phyloP scores from a whole-genome alignment of 2,329 filamentous ascomycete genomes.

The Aureobasidium sp. region DNA sequence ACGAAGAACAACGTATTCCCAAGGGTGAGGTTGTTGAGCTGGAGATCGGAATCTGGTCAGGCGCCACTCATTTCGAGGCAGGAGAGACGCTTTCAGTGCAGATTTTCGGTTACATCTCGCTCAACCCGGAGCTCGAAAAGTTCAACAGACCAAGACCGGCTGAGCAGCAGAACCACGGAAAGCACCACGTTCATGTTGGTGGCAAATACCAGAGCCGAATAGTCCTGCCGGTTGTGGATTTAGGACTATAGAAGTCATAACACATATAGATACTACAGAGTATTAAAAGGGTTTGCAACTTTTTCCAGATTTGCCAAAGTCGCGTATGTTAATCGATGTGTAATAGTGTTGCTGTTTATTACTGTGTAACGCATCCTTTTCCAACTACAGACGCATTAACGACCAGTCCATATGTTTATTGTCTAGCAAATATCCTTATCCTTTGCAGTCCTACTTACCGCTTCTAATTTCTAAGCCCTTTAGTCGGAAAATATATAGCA shows the following conservation, averaged over 20 bases:
- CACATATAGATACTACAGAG: neutral
- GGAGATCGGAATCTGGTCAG: conserved; percentile 43
- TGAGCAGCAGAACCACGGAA: conserved; percentile 8
- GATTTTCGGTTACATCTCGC: conserved; percentile 9
- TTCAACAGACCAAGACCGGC: conserved; percentile 9
- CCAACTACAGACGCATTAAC: no score
- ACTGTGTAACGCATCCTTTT: no score
- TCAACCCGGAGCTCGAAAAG: conserved; percentile 12
- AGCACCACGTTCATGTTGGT: conserved; percentile 12
- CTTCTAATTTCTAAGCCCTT: no score
- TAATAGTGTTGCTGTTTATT: no score
- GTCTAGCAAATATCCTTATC: no score
- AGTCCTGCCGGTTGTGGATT: neutral
- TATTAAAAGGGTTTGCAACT: no score
- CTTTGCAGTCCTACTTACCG: no score
- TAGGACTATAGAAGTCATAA: conserved; percentile 1
- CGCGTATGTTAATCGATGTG: no score
- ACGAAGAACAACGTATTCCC: conserved; percentile 33
- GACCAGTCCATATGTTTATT: no score
- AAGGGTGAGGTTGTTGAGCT: conserved; percentile 37
- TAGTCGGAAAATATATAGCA: no score
- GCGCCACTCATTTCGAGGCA: conserved; percentile 39
- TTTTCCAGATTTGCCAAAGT: no score
- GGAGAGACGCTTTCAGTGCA: conserved; percentile 27
- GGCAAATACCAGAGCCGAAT: conserved; percentile 11